Conservation (phyloP, 768 basidiomycete species). For the Chiua virens region DNA sequence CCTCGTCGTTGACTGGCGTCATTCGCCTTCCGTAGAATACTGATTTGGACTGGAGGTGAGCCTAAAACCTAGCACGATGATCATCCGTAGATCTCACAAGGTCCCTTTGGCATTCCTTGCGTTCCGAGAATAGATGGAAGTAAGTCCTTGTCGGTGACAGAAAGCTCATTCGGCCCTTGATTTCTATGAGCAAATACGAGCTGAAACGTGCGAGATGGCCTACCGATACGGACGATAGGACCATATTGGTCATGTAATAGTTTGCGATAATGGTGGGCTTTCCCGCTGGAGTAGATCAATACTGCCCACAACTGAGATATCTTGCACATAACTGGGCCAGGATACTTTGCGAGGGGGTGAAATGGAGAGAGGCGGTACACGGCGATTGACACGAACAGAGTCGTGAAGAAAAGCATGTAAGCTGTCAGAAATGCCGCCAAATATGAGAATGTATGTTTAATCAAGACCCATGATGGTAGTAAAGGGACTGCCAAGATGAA, state of each 20-base stretch:
- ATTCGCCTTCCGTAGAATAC: conserved; percentile 24
- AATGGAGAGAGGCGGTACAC: conserved; percentile 39
- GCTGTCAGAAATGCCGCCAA: conserved; percentile 4
- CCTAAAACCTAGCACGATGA: not conserved
- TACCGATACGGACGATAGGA: conserved; percentile 34
- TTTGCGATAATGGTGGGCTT: conserved; percentile 16
- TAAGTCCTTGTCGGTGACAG: conserved; percentile 26
- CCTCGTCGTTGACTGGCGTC: conserved; percentile 14
- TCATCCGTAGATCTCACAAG: conserved; percentile 19
- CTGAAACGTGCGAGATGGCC: not conserved
- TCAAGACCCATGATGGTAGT: conserved; percentile 10
- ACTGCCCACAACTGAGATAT: conserved; percentile 33
- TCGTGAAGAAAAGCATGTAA: conserved; percentile 18
- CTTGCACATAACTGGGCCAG: conserved; percentile 34
- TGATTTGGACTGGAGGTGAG: conserved; percentile 6
- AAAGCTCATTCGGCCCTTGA: conserved; percentile 40
- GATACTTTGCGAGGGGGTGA: conserved; percentile 39
- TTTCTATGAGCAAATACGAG: conserved; percentile 3
- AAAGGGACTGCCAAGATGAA: conserved; percentile 12
- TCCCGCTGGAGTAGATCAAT: conserved; percentile 15
- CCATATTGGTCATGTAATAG: conserved; percentile 33
- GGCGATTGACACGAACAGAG: conserved; percentile 28
- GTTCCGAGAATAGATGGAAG: conserved; percentile 26
- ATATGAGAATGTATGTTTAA: conserved; percentile 6
- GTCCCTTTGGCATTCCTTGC: conserved; percentile 31